phyloP scores from a whole-genome alignment of 345 rosid species.

The Eucalyptus regnans region DNA sequence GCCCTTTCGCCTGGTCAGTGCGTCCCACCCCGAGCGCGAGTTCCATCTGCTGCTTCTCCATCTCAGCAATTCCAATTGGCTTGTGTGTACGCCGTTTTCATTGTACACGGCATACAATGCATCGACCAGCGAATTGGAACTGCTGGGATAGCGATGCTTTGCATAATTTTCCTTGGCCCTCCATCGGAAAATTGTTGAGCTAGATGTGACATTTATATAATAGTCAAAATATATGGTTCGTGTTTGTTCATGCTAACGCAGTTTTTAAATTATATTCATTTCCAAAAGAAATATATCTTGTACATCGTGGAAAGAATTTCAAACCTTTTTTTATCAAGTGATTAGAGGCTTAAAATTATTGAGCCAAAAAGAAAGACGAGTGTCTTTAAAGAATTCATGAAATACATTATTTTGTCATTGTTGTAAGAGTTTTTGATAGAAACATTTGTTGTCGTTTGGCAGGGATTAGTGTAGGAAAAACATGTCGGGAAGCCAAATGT shows the following conservation, averaged over 20 bases:
- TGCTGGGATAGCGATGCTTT: neutral
- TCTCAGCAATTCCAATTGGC: neutral
- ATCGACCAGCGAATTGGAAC: neutral
- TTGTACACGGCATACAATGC: neutral
- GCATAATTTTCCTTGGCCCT: neutral
- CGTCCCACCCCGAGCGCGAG: rapidly evolving
- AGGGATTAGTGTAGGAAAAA: neutral
- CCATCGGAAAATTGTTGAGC: neutral
- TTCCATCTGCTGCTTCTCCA: neutral
- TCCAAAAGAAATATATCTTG: neutral
- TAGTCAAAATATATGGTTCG: neutral
- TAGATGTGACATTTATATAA: neutral
- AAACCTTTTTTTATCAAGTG: neutral
- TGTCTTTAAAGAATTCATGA: neutral
- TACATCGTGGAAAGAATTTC: neutral
- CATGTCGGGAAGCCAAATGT: neutral
- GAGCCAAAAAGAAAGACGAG: neutral
- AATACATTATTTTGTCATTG: too few relatives aligned
- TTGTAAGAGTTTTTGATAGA: neutral
- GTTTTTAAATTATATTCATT: neutral
- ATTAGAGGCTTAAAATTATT: neutral
- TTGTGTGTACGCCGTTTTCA: neutral
- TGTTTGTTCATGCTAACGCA: neutral
- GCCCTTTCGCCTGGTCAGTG: neutral
- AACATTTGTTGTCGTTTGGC: neutral